These are phyloP conservation scores for Podila clonocystis DNA, from an alignment of 192 early-diverging fungal species.

Conservation along the genomic window DNA sequence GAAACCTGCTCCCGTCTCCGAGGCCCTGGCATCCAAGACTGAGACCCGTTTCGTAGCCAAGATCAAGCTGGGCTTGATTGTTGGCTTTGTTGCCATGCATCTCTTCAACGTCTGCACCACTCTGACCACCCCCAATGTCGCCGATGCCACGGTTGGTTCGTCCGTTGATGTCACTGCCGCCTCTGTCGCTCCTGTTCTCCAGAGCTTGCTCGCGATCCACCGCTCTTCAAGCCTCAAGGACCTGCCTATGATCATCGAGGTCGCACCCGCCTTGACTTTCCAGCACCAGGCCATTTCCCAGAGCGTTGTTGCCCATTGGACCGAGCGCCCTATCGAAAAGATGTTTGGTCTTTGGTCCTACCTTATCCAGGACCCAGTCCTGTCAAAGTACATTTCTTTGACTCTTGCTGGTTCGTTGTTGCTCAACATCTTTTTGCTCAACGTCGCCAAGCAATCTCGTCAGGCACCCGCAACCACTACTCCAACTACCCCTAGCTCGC, in stretches of 20 bases:
- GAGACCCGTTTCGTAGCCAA: conserved; percentile 66
- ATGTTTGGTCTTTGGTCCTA: conserved; percentile 60
- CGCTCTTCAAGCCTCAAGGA: conserved; percentile 38
- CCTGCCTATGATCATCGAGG: conserved; percentile 61
- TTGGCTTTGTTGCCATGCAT: conserved; percentile 72
- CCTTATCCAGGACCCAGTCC: conserved; percentile 65
- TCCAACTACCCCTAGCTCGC: conserved; percentile 4
- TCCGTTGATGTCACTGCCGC: conserved; percentile 55
- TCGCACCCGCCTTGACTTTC: conserved; percentile 63
- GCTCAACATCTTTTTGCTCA: conserved; percentile 69
- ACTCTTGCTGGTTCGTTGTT: conserved; percentile 59
- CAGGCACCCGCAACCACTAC: conserved; percentile 29
- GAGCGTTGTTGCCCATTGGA: conserved; percentile 27
- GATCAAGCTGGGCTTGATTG: conserved; percentile 69
- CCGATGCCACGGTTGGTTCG: conserved; percentile 6
- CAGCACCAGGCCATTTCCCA: conserved; percentile 28
- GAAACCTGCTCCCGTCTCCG: conserved; percentile 37
- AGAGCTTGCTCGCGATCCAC: conserved; percentile 55
- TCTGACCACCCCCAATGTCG: conserved; percentile 35
- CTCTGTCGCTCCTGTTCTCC: conserved; percentile 55
- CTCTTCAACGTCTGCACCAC: conserved; percentile 69
- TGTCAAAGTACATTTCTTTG: conserved; percentile 64
- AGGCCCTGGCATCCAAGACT: conserved; percentile 24
- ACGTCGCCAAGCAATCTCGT: conserved; percentile 65
- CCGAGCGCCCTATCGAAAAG: conserved; percentile 54